Evolutionary conservation across 2,329 filamentous ascomycete species (phyloP), one percentile per base, ranked within the genome.

Genomic region (Xylariaceae sp.): DNA sequence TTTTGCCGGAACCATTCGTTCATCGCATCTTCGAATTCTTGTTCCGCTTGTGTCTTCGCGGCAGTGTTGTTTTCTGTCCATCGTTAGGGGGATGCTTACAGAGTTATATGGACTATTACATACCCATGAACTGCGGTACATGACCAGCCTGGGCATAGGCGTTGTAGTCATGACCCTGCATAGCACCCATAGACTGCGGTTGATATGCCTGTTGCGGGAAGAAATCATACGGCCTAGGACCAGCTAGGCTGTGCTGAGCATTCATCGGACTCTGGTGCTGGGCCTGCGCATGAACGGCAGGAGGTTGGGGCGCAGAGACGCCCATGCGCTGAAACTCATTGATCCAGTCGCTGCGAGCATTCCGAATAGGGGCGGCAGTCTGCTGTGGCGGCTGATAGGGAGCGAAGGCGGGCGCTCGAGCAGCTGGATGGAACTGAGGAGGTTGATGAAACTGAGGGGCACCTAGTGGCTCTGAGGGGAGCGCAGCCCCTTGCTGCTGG

Each of bases 311-410:
- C 6, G 48, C 30, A 37, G 55, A 23, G 18, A 71, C 77, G 72
- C 64, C 80, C 77, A 73, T 76, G 66, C 66, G 82, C 75, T 67
- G 79, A 73, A 68, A 82, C 68, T 67, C 79, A 67, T 62, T 75
- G 67, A 72, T 73, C 74, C 73, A 78, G 55, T 57, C 49, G 62
- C 53, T 39, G 51, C 54, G 15, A 63, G 63, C 53, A 65, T 61
- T 57, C 59, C 54, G 18, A 15, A 34, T 13, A 10, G 44, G 47
- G 2, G 15, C 48, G 39, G 50, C 35, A 50, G 35, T 23, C 8
- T 37, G 37, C 52, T 53, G 51, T 15, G 34, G 18, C 49, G 37
- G 37, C 8, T 58, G 62, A 2, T 30, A 35, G 10, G 18, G 44
- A 47, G 47, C 37, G 10, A 45, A 47, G 47, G 30, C 1, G 23